phyloP scores from a whole-genome alignment of 306 rosid species.

The Leucaena leucocephala region DNA sequence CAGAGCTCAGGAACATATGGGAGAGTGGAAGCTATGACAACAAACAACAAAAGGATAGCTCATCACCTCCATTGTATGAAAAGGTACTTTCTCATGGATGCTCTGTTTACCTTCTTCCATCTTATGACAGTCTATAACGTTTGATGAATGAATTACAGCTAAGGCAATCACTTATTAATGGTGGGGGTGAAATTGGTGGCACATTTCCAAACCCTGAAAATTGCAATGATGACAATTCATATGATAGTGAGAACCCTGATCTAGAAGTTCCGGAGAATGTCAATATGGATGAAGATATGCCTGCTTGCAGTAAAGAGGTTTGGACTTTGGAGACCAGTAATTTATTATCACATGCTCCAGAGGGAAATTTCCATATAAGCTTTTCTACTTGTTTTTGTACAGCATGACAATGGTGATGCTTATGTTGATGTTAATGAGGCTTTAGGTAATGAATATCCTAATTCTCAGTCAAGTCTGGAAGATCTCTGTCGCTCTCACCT shows the following conservation, averaged over 20 bases:
- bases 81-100: conserved; percentile 50
- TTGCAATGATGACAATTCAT: conserved; percentile 56
- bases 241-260: conserved; percentile 55
- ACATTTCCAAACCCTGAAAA: conserved; percentile 46
- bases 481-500: conserved; percentile 97
- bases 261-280: conserved; percentile 50
- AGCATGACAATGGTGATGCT: conserved; percentile 56
- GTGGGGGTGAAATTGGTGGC: conserved; percentile 50
- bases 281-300: conserved; percentile 61
- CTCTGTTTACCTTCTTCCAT: conserved; percentile 5
- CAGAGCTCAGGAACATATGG: conserved; percentile 70
- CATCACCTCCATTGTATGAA: conserved; percentile 61
- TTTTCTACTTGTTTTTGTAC: conserved; percentile 37
- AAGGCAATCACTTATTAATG: conserved; percentile 67
- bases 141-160: conserved; percentile 59
- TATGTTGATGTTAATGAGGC: conserved; percentile 53
- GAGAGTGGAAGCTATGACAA: conserved; percentile 49
- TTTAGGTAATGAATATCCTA: conserved; percentile 50
- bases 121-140: conserved; percentile 18
- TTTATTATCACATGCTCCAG: conserved; percentile 23
- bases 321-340: conserved; percentile 23
- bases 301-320: conserved; percentile 57
- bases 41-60: conserved; percentile 52
- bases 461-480: conserved; percentile 72
- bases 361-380: conserved; percentile 27